phyloP scores from a whole-genome alignment of 2,329 filamentous ascomycete genomes.

The Epichloe sibirici region DNA sequence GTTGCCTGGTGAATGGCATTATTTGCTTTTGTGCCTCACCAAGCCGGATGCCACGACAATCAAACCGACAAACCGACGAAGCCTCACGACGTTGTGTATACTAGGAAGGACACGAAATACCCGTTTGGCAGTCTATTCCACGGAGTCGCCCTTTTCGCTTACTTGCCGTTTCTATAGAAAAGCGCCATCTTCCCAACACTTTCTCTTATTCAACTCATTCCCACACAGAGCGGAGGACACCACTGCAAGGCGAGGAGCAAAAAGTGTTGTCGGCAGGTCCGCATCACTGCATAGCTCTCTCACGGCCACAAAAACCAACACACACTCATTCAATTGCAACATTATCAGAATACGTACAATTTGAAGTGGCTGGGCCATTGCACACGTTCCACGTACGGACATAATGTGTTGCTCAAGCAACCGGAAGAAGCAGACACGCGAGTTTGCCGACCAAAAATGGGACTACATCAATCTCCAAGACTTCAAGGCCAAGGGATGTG shows the following conservation, averaged over 20 bases:
- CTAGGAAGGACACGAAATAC: neutral
- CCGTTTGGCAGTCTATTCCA: neutral
- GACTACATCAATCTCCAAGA: conserved; percentile 70
- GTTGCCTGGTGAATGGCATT: neutral
- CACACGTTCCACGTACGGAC: neutral
- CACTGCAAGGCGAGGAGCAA: conserved; percentile 31
- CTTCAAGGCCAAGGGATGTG: conserved; percentile 74
- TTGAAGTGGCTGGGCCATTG: neutral
- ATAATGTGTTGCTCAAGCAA: conserved; percentile 57
- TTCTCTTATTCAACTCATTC: neutral
- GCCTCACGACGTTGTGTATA: neutral
- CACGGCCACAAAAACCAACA: neutral
- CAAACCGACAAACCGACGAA: neutral
- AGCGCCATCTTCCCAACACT: neutral
- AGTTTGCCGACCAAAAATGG: conserved; percentile 83
- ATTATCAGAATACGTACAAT: neutral
- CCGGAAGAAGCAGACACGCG: conserved; percentile 46
- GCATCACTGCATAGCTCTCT: conserved; percentile 9
- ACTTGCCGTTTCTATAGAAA: neutral
- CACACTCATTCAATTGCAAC: neutral
- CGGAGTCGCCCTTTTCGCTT: neutral
- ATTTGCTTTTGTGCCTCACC: neutral
- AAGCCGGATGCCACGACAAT: neutral
- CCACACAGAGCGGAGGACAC: neutral
- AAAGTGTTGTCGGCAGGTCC: conserved; percentile 31